Base-by-base conservation (phyloP, 768 basidiomycete species). In the Lyophyllum shimeji region DNA sequence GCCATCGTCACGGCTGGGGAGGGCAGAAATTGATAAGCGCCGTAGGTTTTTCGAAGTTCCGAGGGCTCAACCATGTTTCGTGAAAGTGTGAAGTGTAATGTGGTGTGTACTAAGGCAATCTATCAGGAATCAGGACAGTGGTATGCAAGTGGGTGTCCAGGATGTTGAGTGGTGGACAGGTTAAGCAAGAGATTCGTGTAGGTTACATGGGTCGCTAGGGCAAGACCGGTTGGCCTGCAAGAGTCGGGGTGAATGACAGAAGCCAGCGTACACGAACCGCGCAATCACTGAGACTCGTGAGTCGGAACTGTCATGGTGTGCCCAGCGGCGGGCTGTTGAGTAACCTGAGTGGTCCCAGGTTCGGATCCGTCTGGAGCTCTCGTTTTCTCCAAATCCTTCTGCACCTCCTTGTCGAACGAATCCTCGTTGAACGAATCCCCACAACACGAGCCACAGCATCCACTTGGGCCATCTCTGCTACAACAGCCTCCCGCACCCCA, bases 391-490 rank as follows among this genome's bases (percentile, higher is more conserved):
- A 73, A 57, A 55, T 80, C 66, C 44, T 63, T 68, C 18, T 78
- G 69, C 66, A 73, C 60, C 52, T 80, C 64, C 42, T 63, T 68
- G 18, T 78, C 77, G 60, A 80, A 76, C 1, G 62, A 66, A 57
- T 82, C 81, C 37, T 76, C 75, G 60, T 80, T 69, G 63, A 80
- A 80, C 2, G 74, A 75, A 9, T 72, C 63, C 18, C 65, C 63
- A 54, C 72, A 81, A 52, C 79, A 82, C 31, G 68, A 69, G 12
- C 71, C 75, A 60, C 79, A 82, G 56, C 81, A 81, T 11, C 79
- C 78, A n/a, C 69, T 62, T 21, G 57, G 62, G 8, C 63, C 53
- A 50, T 65, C 66, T 18, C 63, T 55, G 31, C 62, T 57, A 52
- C 76, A 67, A 53, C 71, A 71, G 7, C 74, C 72, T 4, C 64